Evolutionary conservation across 1,139 yeast genomes (phyloP).

Genomic region (Hyphopichia burtonii): DNA sequence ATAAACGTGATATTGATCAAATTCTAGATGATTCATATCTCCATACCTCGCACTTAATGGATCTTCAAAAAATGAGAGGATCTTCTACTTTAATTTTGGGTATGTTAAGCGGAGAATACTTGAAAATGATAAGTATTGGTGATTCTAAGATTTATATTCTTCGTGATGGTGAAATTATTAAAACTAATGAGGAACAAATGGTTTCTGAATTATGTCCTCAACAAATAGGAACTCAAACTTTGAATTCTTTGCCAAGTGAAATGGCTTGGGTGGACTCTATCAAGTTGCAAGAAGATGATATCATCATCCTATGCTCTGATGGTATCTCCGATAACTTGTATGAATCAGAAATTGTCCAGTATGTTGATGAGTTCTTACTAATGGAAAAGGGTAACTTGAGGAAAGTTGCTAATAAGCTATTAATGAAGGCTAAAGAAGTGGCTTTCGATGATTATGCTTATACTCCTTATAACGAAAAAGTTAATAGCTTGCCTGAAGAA

Average conservation of each 20-base stretch:
- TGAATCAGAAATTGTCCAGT: constrained; percentile 44
- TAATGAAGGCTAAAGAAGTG: constrained; percentile 47
- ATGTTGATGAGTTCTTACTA: constrained; percentile 31
- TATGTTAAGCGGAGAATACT: constrained; percentile 49
- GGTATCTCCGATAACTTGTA: constrained; percentile 56
- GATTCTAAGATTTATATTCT: constrained; percentile 53
- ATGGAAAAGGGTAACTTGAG: constrained; percentile 29
- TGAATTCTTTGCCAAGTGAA: constrained; percentile 44
- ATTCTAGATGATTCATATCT: constrained; percentile 51
- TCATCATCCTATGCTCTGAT: constrained; percentile 51
- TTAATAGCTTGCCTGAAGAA: constrained; percentile 41
- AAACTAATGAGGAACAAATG: constrained; percentile 50
- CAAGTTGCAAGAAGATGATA: constrained; percentile 39
- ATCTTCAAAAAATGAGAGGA: constrained; percentile 47
- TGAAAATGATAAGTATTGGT: constrained; percentile 54
- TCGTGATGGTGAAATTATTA: constrained; percentile 46
- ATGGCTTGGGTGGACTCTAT: constrained; percentile 50
- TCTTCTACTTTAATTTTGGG: constrained; percentile 54
- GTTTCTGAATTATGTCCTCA: constrained; percentile 49
- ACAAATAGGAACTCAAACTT: constrained; percentile 56
- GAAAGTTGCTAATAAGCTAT: constrained; percentile 37
- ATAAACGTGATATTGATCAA: constrained; percentile 44
- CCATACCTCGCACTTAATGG: constrained; percentile 56
- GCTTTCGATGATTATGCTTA: constrained; percentile 56
- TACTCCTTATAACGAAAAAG: constrained; percentile 55